These are phyloP conservation scores for Arabidopsis suecica DNA, from an alignment of 345 rosid genomes.

Conservation along the genomic window DNA sequence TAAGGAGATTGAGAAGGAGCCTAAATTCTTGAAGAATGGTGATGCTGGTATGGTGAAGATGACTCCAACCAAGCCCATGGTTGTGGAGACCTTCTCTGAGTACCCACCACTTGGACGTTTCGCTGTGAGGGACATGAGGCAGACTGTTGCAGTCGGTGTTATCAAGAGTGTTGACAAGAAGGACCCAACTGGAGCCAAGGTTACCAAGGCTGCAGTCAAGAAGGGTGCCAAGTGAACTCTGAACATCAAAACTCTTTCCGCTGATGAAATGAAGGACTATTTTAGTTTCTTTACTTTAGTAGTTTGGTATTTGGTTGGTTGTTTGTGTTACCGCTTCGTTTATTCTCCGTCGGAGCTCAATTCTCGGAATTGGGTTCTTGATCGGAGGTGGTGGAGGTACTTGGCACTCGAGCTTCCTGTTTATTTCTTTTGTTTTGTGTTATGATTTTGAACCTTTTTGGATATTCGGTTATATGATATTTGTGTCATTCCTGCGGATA, in stretches of 20 bases:
- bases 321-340: neutral
- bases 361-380: conserved; percentile 45
- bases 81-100: conserved; percentile 77
- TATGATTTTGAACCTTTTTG: neutral
- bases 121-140: conserved; percentile 90
- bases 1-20: conserved; percentile 86
- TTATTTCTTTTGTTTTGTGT: neutral
- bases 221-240: conserved; percentile 70
- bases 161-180: conserved; percentile 89
- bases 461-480: neutral
- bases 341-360: conserved; percentile 4
- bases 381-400: conserved; percentile 38
- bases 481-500: neutral
- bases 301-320: neutral
- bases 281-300: neutral
- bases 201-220: conserved; percentile 83
- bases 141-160: conserved; percentile 77
- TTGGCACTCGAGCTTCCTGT: neutral
- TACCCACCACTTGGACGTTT: conserved; percentile 87
- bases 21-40: conserved; percentile 84
- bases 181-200: conserved; percentile 81
- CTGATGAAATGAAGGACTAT: neutral
- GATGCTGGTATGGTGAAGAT: conserved; percentile 84
- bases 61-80: conserved; percentile 93
- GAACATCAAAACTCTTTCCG: neutral